phyloP scores from a whole-genome alignment of 805 yeast species.

The Saccharomycopsis fibuligera region DNA sequence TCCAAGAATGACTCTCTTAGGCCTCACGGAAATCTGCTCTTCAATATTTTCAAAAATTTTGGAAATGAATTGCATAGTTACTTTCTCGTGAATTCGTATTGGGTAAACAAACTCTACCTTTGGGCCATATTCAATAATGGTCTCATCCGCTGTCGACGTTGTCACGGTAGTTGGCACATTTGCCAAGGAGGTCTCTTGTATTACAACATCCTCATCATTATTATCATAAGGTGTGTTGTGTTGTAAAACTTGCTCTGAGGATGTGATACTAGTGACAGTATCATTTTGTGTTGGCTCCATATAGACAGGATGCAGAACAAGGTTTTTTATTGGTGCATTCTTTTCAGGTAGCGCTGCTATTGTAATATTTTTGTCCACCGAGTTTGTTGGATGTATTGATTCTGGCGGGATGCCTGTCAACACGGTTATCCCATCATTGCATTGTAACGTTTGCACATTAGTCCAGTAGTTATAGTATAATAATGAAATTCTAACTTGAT shows the following conservation, averaged over 20 bases:
- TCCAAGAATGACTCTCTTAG: slow-evolving; percentile 45
- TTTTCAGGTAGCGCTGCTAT: not conserved
- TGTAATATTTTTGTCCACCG: too few species aligned
- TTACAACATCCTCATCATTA: too few species aligned
- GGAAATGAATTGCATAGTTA: not conserved
- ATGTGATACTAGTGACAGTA: not conserved
- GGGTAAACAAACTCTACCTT: slow-evolving; percentile 1
- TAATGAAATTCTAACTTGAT: not conserved
- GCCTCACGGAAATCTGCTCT: slow-evolving; percentile 25
- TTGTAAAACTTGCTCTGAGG: too few species aligned
- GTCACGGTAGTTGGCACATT: not conserved
- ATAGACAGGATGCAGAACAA: not conserved
- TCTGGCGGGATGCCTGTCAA: not conserved
- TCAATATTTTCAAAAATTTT: not conserved
- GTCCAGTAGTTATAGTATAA: not conserved
- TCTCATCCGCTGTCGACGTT: too few species aligned
- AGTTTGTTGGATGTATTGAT: not conserved
- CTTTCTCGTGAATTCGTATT: not conserved
- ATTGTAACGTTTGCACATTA: not conserved
- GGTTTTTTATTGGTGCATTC: too few species aligned
- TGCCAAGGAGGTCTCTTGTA: too few species aligned
- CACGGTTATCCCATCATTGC: not conserved
- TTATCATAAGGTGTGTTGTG: too few species aligned
- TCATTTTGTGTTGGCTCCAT: not conserved
- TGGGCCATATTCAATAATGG: too few species aligned